These are phyloP conservation scores for Fomitopsis betulina DNA, from an alignment of 1,284 basidiomycete species.

Conservation along the genomic window DNA sequence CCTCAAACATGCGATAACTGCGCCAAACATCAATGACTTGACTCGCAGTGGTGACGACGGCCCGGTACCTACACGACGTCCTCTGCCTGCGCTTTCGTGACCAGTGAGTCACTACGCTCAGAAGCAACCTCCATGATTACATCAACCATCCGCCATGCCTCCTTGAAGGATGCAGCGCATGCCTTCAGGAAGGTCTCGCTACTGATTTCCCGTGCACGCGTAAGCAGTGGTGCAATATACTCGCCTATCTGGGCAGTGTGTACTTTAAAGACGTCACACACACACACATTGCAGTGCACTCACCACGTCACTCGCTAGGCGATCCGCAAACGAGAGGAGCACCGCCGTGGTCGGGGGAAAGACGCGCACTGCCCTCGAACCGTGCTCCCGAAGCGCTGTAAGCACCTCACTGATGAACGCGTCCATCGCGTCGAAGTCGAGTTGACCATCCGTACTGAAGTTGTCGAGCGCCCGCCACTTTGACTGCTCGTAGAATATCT, in stretches of 20 bases:
- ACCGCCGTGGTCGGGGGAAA: conserved; percentile 81
- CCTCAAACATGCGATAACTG: conserved; percentile 91
- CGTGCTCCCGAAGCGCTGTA: conserved; percentile 66
- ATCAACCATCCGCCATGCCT: conserved; percentile 85
- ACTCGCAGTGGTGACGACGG: background rate
- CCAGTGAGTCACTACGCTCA: conserved; percentile 16
- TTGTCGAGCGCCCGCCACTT: conserved; percentile 81
- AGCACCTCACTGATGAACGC: conserved; percentile 77
- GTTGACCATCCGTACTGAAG: conserved; percentile 59
- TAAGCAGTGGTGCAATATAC: conserved; percentile 79
- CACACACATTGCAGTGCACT: conserved; percentile 21
- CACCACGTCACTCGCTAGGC: conserved; percentile 75
- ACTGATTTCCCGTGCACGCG: conserved; percentile 73
- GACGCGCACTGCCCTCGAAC: conserved; percentile 74
- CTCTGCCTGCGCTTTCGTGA: conserved; percentile 49
- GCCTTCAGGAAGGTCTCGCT: conserved; percentile 79
- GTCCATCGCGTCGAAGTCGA: conserved; percentile 94
- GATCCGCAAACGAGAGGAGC: conserved; percentile 70
- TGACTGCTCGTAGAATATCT: conserved; percentile 86
- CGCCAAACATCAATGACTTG: background rate
- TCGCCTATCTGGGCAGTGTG: conserved; percentile 63
- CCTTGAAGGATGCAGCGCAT: conserved; percentile 84
- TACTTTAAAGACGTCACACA: background rate
- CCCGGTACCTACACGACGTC: conserved; percentile 66
- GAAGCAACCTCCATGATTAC: conserved; percentile 53